phyloP scores from a whole-genome alignment of 1,284 basidiomycete genomes.

The Violaceomyces palustris region DNA sequence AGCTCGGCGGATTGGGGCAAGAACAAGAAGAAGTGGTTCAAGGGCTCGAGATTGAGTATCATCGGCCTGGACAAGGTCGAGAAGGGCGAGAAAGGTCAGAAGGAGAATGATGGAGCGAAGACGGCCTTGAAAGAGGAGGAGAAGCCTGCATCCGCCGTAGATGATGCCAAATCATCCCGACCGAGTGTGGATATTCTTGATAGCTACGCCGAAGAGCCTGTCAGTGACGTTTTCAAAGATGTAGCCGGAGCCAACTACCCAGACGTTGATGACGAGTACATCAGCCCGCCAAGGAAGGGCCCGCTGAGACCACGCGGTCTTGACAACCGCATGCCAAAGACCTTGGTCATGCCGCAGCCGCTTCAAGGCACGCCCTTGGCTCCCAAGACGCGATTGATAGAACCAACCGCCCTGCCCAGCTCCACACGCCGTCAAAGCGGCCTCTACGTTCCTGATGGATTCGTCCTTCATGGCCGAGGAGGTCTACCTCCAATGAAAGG shows the following conservation, averaged over 20 bases:
- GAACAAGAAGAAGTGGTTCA: slow-evolving; percentile 35
- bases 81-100: slow-evolving; percentile 11
- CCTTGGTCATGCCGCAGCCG: slow-evolving; percentile 33
- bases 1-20: slow-evolving; percentile 34
- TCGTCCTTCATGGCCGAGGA: slow-evolving; percentile 33
- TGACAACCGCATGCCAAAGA: slow-evolving; percentile 24
- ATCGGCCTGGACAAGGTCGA: slow-evolving; percentile 26
- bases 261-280: slow-evolving; percentile 36
- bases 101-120: no score
- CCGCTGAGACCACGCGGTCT: slow-evolving; percentile 38
- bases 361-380: slow-evolving; percentile 34
- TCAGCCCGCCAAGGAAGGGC: slow-evolving; percentile 34
- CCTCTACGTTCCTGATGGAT: slow-evolving; percentile 40
- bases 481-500: slow-evolving; percentile 33
- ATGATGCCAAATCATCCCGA: no score
- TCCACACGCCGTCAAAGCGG: slow-evolving; percentile 11
- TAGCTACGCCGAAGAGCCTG: slow-evolving; percentile 10
- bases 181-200: slow-evolving; percentile 10
- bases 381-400: slow-evolving; percentile 21
- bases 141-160: no score
- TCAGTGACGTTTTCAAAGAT: background rate
- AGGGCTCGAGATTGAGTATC: slow-evolving; percentile 15
- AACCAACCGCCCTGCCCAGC: background rate
- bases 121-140: no score
- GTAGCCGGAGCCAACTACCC: background rate